Evolutionary conservation across 768 basidiomycete genomes (phyloP).

Genomic region (Lentinula raphanica): DNA sequence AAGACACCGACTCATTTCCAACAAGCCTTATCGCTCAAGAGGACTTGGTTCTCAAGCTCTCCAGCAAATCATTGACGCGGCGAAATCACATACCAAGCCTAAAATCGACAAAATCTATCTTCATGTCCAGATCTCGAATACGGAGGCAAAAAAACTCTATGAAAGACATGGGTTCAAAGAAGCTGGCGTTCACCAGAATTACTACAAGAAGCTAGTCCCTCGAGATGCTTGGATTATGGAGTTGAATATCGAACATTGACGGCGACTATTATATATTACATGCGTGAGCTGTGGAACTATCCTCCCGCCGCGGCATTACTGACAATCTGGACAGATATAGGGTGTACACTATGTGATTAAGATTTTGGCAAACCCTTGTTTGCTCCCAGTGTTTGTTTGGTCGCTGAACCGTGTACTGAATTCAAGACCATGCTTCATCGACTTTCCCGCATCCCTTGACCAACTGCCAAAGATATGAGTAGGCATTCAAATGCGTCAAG

Average conservation of each 20-base stretch:
- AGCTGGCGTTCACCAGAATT: constrained; percentile 58
- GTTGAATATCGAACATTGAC: constrained; percentile 30
- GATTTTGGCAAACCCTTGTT: not conserved
- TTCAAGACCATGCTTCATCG: constrained; percentile 44
- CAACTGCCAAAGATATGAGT: constrained; percentile 37
- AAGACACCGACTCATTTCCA: constrained; percentile 6
- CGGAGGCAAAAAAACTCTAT: constrained; percentile 74
- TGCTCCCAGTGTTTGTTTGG: not conserved
- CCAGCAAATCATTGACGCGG: constrained; percentile 60
- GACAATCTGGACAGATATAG: not conserved
- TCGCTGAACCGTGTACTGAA: no score
- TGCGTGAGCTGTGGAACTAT: not conserved
- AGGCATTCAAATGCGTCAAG: constrained; percentile 1
- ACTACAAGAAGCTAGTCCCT: constrained; percentile 88
- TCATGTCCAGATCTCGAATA: constrained; percentile 84
- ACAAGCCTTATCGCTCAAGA: constrained; percentile 79
- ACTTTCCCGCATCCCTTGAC: constrained; percentile 76
- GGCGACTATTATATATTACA: constrained; percentile 3
- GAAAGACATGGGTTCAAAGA: constrained; percentile 78
- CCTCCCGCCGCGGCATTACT: not conserved
- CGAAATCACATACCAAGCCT: constrained; percentile 50
- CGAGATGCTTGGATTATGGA: constrained; percentile 87
- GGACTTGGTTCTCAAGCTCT: constrained; percentile 70
- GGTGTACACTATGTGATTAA: constrained; percentile 1
- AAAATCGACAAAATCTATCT: constrained; percentile 70